Evolutionary conservation across 345 rosid genomes (phyloP).

Genomic region (Brassica incana): DNA sequence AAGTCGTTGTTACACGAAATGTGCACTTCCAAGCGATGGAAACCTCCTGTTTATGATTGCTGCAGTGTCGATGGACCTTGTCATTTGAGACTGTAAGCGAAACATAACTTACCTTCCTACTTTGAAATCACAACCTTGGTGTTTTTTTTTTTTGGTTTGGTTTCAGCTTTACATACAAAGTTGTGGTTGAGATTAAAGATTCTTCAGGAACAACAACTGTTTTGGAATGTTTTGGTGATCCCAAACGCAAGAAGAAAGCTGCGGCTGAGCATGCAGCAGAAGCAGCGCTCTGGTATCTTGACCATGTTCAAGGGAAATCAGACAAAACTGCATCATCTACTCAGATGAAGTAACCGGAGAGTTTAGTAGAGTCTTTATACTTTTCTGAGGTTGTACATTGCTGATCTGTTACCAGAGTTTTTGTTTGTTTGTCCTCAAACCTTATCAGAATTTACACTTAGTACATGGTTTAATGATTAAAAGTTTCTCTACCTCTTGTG

Average conservation of each 20-base stretch:
- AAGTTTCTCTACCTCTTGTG: background rate
- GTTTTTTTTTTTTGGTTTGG: background rate
- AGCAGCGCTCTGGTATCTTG: constrained; percentile 69
- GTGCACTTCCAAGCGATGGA: constrained; percentile 55
- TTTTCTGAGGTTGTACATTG: background rate
- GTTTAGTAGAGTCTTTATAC: background rate
- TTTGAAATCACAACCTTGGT: background rate
- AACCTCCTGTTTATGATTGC: constrained; percentile 55
- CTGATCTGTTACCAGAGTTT: background rate
- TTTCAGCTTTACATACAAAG: constrained; percentile 60
- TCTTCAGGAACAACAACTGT: constrained; percentile 15
- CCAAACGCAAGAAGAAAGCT: constrained; percentile 48
- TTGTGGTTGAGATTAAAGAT: constrained; percentile 43
- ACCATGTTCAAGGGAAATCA: constrained; percentile 17
- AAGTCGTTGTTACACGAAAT: constrained; percentile 50
- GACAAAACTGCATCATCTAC: background rate
- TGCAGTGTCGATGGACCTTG: constrained; percentile 59
- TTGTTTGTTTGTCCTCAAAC: background rate
- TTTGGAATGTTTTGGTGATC: constrained; percentile 55
- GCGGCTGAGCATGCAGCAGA: constrained; percentile 76
- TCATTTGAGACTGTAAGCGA: constrained; percentile 55
- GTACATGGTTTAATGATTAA: background rate
- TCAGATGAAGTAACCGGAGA: background rate
- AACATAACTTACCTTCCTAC: background rate
- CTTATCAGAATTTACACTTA: background rate